Percentiles rank a stretch among this genome's conserved stretches.
Conservation (phyloP, 305 asterid species). For the Plantago rigida region DNA sequence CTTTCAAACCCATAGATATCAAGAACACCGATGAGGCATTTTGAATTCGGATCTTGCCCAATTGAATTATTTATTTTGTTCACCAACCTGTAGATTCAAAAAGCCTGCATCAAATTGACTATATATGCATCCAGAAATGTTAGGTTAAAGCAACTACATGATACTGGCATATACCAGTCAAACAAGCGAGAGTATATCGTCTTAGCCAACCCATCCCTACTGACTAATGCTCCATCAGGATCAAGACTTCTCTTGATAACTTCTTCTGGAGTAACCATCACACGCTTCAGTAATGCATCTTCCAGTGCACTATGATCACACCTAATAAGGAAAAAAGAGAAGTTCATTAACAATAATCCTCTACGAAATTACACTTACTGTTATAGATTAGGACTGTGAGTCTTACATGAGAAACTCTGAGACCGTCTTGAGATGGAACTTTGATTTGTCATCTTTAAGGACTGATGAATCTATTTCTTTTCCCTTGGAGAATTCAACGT, state of each 20-base stretch:
- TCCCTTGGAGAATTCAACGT: constrained; percentile 59
- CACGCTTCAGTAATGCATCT: constrained; percentile 71
- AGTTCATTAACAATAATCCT: constrained; percentile 13
- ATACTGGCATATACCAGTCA: constrained; percentile 50
- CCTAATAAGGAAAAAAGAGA: constrained; percentile 33
- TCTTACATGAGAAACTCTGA: constrained; percentile 68
- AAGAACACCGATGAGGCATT: constrained; percentile 81
- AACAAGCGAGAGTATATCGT: constrained; percentile 70
- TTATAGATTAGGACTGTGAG: constrained; percentile 9
- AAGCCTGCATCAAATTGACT: constrained; percentile 25
- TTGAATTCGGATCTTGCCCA: constrained; percentile 89
- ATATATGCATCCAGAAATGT: constrained; percentile 14
- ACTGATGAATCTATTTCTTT: constrained; percentile 59
- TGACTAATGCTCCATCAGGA: constrained; percentile 57
- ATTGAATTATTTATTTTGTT: constrained; percentile 79
- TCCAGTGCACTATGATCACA: constrained; percentile 51
- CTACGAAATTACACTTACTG: constrained; percentile 10
- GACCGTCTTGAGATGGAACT: constrained; percentile 58
- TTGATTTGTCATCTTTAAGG: constrained; percentile 57
- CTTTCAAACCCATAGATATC: constrained; percentile 99
- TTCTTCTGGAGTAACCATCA: constrained; percentile 88
- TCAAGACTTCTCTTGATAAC: constrained; percentile 72
- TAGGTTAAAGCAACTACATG: constrained; percentile 22
- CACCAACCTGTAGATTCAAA: constrained; percentile 65
- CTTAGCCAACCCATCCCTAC: constrained; percentile 77